Conservation (phyloP, 2,329 filamentous ascomycete genomes). For the Curvularia spicifera region DNA sequence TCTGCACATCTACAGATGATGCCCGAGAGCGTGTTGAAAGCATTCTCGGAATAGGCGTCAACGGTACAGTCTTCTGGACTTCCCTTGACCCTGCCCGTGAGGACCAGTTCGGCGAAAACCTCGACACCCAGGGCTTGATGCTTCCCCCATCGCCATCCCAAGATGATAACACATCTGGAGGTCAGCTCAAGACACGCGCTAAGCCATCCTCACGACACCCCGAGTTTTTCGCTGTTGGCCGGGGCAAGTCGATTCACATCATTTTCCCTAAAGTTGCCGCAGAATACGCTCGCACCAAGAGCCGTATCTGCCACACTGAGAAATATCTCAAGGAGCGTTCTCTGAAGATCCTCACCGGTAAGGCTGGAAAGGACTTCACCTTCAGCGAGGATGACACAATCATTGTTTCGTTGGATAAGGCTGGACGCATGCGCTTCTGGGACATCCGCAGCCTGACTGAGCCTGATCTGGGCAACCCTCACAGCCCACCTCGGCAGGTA, state of each 20-base stretch:
- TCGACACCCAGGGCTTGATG: conserved; percentile 85
- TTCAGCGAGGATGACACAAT: conserved; percentile 97
- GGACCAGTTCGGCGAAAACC: conserved; percentile 73
- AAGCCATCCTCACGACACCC: conserved; percentile 87
- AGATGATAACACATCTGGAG: conserved; percentile 89
- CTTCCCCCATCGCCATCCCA: conserved; percentile 85
- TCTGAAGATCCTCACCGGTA: conserved; percentile 93
- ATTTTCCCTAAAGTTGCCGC: conserved; percentile 68
- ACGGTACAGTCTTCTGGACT: conserved; percentile 96
- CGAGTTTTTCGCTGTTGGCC: conserved; percentile 92
- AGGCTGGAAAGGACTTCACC: conserved; percentile 96
- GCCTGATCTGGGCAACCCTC: conserved; percentile 53
- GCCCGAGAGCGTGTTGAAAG: conserved; percentile 62
- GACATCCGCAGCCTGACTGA: conserved; percentile 81
- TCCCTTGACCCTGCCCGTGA: conserved; percentile 60
- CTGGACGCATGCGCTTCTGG: conserved; percentile 96
- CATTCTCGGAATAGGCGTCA: conserved; percentile 90
- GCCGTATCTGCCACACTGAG: conserved; percentile 78
- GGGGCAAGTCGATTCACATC: conserved; percentile 94
- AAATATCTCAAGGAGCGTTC: conserved; percentile 85
- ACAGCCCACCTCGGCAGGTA: conserved; percentile 58
- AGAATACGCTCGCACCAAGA: conserved; percentile 58
- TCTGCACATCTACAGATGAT: conserved; percentile 70
- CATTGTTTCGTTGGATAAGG: conserved; percentile 95
- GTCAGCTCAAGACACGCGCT: conserved; percentile 92